Evolutionary conservation across 177 flowering plant genomes (phyloP).

Genomic region (Vitis hybrid): DNA sequence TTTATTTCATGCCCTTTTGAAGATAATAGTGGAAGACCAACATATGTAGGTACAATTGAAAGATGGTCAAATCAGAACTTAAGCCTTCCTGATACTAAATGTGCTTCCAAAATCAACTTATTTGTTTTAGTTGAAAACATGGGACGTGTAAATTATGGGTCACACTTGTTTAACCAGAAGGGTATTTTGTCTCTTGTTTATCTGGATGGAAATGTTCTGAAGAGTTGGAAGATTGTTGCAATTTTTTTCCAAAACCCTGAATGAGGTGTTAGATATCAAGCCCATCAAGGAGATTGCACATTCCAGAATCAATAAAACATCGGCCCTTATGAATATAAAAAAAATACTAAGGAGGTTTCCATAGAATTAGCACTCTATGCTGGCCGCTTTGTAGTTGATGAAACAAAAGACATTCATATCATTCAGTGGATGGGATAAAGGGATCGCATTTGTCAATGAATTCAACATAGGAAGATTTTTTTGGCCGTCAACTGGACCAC

Average conservation of each 20-base stretch:
- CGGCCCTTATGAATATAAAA: constrained; percentile 21
- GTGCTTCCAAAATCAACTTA: constrained; percentile 60
- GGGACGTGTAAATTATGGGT: constrained; percentile 95
- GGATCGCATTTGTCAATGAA: constrained; percentile 72
- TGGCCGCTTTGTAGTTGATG: constrained; percentile 50
- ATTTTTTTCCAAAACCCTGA: constrained; percentile 57
- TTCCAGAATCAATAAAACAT: constrained; percentile 17
- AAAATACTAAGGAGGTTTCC: constrained; percentile 23
- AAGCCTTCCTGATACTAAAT: constrained; percentile 50
- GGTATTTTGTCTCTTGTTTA: constrained; percentile 84
- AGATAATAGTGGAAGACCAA: constrained; percentile 37
- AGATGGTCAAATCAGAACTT: constrained; percentile 71
- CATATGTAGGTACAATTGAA: constrained; percentile 60
- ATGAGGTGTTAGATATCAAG: constrained; percentile 36
- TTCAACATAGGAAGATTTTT: constrained; percentile 86
- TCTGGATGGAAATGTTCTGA: constrained; percentile 48
- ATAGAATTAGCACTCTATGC: constrained; percentile 55
- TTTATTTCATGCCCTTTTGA: constrained; percentile 61
- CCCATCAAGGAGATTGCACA: constrained; percentile 32
- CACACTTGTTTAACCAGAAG: constrained; percentile 75
- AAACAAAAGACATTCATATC: constrained; percentile 60
- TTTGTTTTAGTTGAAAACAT: constrained; percentile 88
- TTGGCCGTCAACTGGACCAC: constrained; percentile 95
- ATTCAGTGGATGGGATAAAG: constrained; percentile 87
- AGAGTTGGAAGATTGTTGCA: constrained; percentile 72